phyloP scores from a whole-genome alignment of 2,329 filamentous ascomycete genomes.

The Lachnum nothofagi region DNA sequence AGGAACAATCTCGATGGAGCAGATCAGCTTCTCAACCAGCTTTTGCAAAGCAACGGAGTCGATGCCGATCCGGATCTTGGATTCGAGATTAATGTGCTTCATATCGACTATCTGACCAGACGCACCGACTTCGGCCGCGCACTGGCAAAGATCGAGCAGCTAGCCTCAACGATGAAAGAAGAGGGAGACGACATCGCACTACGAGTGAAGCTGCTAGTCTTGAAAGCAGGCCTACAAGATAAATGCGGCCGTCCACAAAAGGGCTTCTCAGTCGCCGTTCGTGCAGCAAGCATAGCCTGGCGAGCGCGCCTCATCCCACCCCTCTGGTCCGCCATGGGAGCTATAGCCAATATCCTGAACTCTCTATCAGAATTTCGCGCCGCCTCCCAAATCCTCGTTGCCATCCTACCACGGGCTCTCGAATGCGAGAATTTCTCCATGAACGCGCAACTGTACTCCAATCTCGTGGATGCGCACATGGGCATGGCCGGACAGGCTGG shows the following conservation, averaged over 20 bases:
- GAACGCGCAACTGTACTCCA: conserved; percentile 52
- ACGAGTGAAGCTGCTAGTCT: conserved; percentile 54
- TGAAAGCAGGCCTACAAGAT: conserved; percentile 58
- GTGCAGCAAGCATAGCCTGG: conserved; percentile 59
- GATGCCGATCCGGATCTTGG: conserved; percentile 54
- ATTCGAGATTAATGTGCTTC: conserved; percentile 53
- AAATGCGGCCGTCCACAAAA: conserved; percentile 55
- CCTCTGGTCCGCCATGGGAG: conserved; percentile 56
- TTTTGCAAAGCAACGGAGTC: conserved; percentile 38
- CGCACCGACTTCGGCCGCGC: conserved; percentile 49
- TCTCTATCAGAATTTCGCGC: conserved; percentile 56
- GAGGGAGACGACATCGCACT: conserved; percentile 57
- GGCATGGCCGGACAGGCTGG: conserved; percentile 51
- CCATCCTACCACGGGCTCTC: conserved; percentile 59
- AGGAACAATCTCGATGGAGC: conserved; percentile 52
- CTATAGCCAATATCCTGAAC: conserved; percentile 53
- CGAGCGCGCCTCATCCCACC: conserved; percentile 52
- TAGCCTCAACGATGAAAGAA: conserved; percentile 46
- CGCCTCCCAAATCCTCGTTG: conserved; percentile 51
- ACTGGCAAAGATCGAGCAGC: conserved; percentile 48
- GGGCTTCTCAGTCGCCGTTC: conserved; percentile 60
- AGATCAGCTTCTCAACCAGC: conserved; percentile 51
- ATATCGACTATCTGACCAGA: conserved; percentile 55
- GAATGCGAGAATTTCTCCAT: conserved; percentile 55
- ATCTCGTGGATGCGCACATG: conserved; percentile 60